Evolutionary conservation across 2,329 filamentous ascomycete genomes (phyloP).

Genomic region (Colletotrichum phormii): DNA sequence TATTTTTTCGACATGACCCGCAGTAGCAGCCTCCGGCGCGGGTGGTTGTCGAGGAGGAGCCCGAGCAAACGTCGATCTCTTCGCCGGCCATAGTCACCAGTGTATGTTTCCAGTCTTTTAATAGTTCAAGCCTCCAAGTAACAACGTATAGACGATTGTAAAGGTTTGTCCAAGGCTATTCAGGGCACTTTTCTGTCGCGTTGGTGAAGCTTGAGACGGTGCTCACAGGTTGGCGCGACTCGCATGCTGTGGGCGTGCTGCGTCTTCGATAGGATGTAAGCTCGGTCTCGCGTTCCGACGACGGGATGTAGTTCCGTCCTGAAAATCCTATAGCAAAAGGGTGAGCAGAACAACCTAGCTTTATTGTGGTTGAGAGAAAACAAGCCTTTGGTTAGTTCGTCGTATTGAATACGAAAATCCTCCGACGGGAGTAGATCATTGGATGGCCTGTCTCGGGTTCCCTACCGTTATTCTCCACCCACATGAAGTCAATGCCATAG

Average conservation of each 20-base stretch:
- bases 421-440: neutral
- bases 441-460: neutral
- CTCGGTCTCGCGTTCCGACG: no score
- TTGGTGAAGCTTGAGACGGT: neutral
- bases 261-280: no score
- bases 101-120: neutral
- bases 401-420: neutral
- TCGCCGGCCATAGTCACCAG: neutral
- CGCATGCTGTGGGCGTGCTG: neutral
- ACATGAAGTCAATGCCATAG: neutral
- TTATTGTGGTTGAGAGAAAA: no score
- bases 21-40: neutral
- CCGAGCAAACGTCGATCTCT: neutral
- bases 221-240: neutral
- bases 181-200: neutral
- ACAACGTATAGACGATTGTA: no score
- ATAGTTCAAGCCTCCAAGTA: no score
- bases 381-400: neutral
- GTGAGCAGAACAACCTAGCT: no score
- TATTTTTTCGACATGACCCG: neutral
- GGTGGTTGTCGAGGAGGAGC: neutral
- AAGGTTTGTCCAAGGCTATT: no score
- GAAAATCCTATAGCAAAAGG: no score
- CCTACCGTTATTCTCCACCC: neutral
- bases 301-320: no score